Evolutionary conservation across 2,329 filamentous ascomycete genomes (phyloP), one percentile per base, ranked within the genome.

Genomic region (Lachnellula suecica): DNA sequence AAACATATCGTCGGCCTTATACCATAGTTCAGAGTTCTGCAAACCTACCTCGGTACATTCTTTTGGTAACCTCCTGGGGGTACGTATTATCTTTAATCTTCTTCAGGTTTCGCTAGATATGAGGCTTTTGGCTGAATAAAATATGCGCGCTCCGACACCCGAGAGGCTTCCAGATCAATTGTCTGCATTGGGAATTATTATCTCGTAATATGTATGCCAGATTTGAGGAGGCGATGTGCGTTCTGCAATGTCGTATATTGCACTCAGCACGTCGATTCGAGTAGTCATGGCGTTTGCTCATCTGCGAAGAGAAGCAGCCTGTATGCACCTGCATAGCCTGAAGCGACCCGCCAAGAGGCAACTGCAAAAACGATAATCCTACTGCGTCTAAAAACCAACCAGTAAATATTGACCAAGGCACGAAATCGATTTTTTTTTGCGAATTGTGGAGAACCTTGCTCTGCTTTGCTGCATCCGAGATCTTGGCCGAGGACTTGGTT

Each of bases 151-250:
- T 9, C 34, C 15, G 29, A 15, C 29, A 31, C 29, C 29, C 15
- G 13, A 8, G 27, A 13, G 27, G 13, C 7, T 8, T 13, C 27
- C 27, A 31, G 27, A 13, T 9, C 8, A 37, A n/a, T 9, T n/a
- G 8, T 37, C 34, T 9, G 15, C 8, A 10, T 17, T 10, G 5
- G 10, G n/a, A 37, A n/a, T 37, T n/a, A 24, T 42, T 23, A 20
- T 22, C 27, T 37, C 44, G 19, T 22, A 19, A 44, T 38, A 41
- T 37, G 41, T 15, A 51, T 45, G 45, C 49, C 40, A 25, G 23
- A 44, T 48, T 19, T 38, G 40, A 53, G 38, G 31, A 49, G 11
- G 49, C 51, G 51, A 53, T 48, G 40, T 53, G 51, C 51, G 35
- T 53, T 34, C 20, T 23, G 11, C 15, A 25, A 43, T 44, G 27